Evolutionary conservation across 495 filamentous ascomycete genomes (phyloP), one percentile per base, ranked within the genome.

Genomic region (Aspergillus mulundensis): DNA sequence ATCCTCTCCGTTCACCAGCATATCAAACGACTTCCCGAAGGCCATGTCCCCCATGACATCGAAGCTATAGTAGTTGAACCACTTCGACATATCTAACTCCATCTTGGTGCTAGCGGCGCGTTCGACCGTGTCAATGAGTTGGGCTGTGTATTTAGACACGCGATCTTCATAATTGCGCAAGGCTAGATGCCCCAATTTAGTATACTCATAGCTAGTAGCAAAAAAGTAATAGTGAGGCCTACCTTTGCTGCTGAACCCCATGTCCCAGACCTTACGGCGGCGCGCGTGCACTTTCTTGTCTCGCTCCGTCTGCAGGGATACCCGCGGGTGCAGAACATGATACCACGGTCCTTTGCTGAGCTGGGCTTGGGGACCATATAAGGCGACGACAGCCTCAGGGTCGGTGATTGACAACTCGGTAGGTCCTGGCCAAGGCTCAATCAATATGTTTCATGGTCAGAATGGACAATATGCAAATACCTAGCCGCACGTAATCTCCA

Each of bases 131-230:
- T 56, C 41, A 0, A 73, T 48, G 0, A 77, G 62, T 38, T 70
- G 56, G 12, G 64, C 34, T 2, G 61, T 59, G 48, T 70, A 67
- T 0, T 32, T 36, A 4, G 47, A 39, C 4, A 77, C 60, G 1
- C 65, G 55, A 7, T 57, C 56, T 52, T 73, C 73, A 49, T 78
- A 77, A 5, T 58, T 66, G 16, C 69, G 55, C 6, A 77, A 50
- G 1, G 70, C 70, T 67, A 39, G 25, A 50, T 7, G 21, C 15
- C 4, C 14, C 4, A 15, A 21, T 24, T 23, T 24, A 15, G 5
- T n/a, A 21, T 12, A 3, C 28, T 21, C 20, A 19, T 18, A 3
- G 39, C 15, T 19, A 7, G 39, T 7, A 24, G 10, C 4, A 24
- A 8, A 2, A 19, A 24, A 6, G n/a, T 7, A 20, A 48, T 34